Conservation (phyloP, 768 basidiomycete genomes). For the Russula ochroleuca region DNA sequence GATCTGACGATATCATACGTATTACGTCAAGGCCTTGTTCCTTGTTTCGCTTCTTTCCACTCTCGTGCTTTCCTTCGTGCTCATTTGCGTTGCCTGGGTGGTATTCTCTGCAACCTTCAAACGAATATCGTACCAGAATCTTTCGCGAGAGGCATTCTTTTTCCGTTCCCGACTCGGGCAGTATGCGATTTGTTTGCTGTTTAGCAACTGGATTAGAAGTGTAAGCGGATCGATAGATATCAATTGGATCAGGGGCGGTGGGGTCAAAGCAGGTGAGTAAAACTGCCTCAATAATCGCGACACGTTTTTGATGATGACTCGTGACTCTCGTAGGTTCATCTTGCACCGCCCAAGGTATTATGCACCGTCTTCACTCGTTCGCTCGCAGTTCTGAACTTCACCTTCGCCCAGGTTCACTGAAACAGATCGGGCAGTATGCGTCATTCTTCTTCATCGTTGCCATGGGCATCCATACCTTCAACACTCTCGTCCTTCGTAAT, state of each 20-base stretch:
- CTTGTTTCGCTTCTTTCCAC: constrained; percentile 19
- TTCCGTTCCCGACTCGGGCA: constrained; percentile 69
- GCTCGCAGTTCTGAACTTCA: constrained; percentile 4
- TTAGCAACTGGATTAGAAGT: constrained; percentile 53
- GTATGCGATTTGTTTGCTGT: constrained; percentile 59
- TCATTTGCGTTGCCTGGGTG: constrained; percentile 11
- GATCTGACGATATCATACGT: not conserved
- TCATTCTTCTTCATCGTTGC: constrained; percentile 60
- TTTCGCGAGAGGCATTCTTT: constrained; percentile 49
- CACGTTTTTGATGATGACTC: not conserved
- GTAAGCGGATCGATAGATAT: constrained; percentile 52
- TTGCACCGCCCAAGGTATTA: constrained; percentile 60
- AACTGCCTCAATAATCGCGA: not conserved
- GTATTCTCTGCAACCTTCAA: constrained; percentile 35
- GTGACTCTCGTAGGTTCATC: constrained; percentile 1
- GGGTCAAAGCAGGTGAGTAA: constrained; percentile 47
- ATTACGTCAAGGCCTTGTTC: constrained; percentile 12
- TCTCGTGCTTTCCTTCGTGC: constrained; percentile 23
- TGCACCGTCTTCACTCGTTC: not conserved
- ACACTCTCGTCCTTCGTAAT: constrained; percentile 54
- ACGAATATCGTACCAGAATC: constrained; percentile 27
- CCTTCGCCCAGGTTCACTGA: constrained; percentile 45
- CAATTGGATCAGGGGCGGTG: constrained; percentile 44
- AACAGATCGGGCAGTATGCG: constrained; percentile 58
- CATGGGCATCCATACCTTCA: constrained; percentile 66